Evolutionary conservation across 352 stramenopile species (phyloP).

Genomic region (Phytophthora hybrid): DNA sequence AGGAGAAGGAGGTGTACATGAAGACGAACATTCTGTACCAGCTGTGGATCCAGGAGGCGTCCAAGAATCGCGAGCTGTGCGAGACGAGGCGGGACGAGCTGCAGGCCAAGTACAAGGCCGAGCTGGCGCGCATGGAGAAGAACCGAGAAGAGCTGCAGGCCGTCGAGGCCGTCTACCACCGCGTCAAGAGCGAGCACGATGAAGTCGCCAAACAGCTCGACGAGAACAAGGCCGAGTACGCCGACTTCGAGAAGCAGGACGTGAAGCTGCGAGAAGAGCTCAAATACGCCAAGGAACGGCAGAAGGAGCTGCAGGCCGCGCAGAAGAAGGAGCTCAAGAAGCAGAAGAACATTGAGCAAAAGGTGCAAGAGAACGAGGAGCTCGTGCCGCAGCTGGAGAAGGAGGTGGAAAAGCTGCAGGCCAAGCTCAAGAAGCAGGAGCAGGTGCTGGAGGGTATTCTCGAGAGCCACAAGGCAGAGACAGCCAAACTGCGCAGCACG

Average conservation of each 20-base stretch:
- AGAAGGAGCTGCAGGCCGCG: conserved; percentile 92
- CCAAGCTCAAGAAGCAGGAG: conserved; percentile 87
- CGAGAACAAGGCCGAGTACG: conserved; percentile 93
- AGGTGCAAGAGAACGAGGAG: conserved; percentile 89
- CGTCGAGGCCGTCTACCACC: conserved; percentile 86
- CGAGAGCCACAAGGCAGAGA: conserved; percentile 82
- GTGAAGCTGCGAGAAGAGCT: conserved; percentile 98
- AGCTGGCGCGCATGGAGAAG: conserved; percentile 78
- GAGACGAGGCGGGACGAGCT: conserved; percentile 72
- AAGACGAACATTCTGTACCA: conserved; percentile 98
- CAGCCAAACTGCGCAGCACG: conserved; percentile 67
- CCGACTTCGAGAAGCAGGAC: conserved; percentile 96
- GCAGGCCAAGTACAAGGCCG: conserved; percentile 78
- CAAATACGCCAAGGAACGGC: conserved; percentile 94
- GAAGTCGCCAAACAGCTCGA: conserved; percentile 87
- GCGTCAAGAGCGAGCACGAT: conserved; percentile 88
- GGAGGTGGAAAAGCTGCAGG: conserved; percentile 74
- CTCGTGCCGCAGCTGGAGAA: conserved; percentile 91
- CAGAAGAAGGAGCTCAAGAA: conserved; percentile 94
- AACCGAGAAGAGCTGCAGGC: conserved; percentile 82
- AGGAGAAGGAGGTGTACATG: conserved; percentile 96
- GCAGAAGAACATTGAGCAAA: conserved; percentile 81
- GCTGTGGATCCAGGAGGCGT: conserved; percentile 88
- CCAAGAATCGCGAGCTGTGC: conserved; percentile 77
- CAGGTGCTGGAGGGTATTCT: conserved; percentile 88